Percentiles rank a stretch among this genome's conserved stretches.
phyloP scores from a whole-genome alignment of 495 filamentous ascomycete species.

The Xylaria grammica region DNA sequence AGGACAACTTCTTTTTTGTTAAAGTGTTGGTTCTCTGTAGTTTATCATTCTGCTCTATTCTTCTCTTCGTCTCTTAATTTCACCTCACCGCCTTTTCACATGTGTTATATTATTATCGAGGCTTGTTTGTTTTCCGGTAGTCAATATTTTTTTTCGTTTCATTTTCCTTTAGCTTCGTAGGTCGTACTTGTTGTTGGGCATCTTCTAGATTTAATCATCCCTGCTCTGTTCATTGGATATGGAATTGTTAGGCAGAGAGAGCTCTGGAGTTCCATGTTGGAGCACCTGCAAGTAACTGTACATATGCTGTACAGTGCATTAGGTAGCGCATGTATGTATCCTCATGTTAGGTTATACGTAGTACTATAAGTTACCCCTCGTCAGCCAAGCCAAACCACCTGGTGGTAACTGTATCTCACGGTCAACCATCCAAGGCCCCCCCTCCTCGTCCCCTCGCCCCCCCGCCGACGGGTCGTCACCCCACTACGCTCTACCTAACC shows the following conservation, averaged over 20 bases:
- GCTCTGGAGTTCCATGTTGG: background rate
- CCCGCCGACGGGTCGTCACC: constrained; percentile 25
- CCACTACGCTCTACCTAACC: constrained; percentile 9
- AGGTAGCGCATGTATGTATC: background rate
- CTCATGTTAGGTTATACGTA: background rate
- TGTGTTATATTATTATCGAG: no score
- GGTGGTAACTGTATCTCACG: constrained; percentile 12
- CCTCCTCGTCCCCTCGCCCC: constrained; percentile 26
- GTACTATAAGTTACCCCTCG: constrained; percentile 21
- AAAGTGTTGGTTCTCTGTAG: no score
- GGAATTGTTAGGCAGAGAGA: background rate
- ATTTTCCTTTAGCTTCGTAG: no score
- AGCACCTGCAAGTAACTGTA: constrained; percentile 15
- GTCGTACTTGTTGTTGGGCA: constrained; percentile 10
- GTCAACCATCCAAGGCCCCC: constrained; percentile 16
- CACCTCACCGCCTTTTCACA: no score
- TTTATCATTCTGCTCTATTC: no score
- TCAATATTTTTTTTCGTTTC: no score
- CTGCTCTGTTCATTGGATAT: background rate
- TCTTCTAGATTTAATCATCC: background rate
- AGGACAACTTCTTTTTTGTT: constrained; percentile 1
- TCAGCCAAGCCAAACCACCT: constrained; percentile 6
- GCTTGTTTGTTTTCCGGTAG: no score
- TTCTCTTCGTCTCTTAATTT: no score
- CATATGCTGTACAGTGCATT: constrained; percentile 21